Conservation (phyloP, 192 early-diverging fungal species). For the Coemansia sp. region DNA sequence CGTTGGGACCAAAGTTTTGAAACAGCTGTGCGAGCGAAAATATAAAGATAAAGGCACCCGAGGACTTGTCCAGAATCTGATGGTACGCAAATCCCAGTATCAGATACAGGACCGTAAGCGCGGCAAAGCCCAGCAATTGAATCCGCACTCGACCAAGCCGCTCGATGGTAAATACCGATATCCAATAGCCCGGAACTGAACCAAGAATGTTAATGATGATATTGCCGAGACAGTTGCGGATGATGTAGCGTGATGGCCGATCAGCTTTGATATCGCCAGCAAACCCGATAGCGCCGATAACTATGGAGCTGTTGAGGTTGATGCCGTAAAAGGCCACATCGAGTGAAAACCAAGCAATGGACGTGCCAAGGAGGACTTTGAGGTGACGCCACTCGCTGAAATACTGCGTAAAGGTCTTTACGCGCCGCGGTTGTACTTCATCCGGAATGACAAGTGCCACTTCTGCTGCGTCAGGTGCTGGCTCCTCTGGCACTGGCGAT, state of each 20-base stretch:
- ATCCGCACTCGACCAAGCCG: conserved; percentile 85
- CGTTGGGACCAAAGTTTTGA: conserved; percentile 95
- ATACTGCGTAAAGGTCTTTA: conserved; percentile 63
- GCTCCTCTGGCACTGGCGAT: neutral
- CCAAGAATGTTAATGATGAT: conserved; percentile 86
- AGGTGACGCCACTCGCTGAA: conserved; percentile 79
- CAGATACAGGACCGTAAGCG: conserved; percentile 75
- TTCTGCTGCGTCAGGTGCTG: neutral
- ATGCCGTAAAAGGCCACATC: conserved; percentile 82
- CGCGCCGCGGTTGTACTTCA: neutral
- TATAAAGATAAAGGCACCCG: conserved; percentile 64
- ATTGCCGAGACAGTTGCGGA: conserved; percentile 81
- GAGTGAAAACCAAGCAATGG: conserved; percentile 73
- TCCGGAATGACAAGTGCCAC: neutral
- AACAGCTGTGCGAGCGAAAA: conserved; percentile 71
- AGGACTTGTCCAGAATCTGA: conserved; percentile 59
- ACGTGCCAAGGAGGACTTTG: conserved; percentile 74
- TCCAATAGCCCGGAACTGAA: conserved; percentile 92
- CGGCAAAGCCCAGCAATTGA: conserved; percentile 82
- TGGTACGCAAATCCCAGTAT: conserved; percentile 72
- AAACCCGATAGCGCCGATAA: conserved; percentile 71
- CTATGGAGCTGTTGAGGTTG: conserved; percentile 75
- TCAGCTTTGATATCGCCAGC: conserved; percentile 25
- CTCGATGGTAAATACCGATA: conserved; percentile 87
- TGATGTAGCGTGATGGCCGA: conserved; percentile 44